Evolutionary conservation across 768 basidiomycete species (phyloP), one percentile per base, ranked within the genome.

Genomic region (Tulasnella sp.): DNA sequence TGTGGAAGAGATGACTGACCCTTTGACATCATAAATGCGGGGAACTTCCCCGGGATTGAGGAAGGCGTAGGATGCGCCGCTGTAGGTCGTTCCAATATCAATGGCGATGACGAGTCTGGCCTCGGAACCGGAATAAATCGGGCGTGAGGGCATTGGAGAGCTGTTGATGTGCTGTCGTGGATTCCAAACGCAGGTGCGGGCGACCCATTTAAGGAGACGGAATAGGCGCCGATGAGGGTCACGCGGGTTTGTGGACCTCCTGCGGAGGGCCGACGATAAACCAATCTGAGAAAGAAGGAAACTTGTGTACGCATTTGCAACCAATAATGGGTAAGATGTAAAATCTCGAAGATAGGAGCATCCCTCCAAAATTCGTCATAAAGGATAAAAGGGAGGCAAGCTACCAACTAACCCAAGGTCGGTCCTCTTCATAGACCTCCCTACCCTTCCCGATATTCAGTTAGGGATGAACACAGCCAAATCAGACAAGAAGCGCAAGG

Each of bases 51-150:
- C 76, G 1, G 76, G 80, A 5, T 41, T 28, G 37, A 81, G 80
- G 60, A 78, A 50, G 11, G 80, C 64, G 72, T 78, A 81, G 1
- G 80, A 81, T 14, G 77, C 76, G 8, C 76, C 80, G 48, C 75
- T 78, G 80, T 24, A 78, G 1, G 80, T 81, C 3, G 80, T 81
- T 16, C 80, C 80, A 3, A 77, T 42, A 44, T 81, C 80, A 34
- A 81, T 77, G 50, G 76, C 80, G n/a, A 81, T 81, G 46, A 72
- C 80, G 16, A 81, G 60, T 12, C 12, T 42, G 73, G 73, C 73
- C 44, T 75, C 28, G 9, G 40, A 41, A 28, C 73, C 73, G 2
- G 37, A 22, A 20, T 42, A 75, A 34, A 7, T 20, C 1, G 73
- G 37, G 46, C 37, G 73, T 16, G n/a, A 37, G 16, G n/a, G 28